These are phyloP conservation scores for Fusarium pseudoanthophilum DNA, from an alignment of 2,329 filamentous ascomycete species.

Conservation along the genomic window DNA sequence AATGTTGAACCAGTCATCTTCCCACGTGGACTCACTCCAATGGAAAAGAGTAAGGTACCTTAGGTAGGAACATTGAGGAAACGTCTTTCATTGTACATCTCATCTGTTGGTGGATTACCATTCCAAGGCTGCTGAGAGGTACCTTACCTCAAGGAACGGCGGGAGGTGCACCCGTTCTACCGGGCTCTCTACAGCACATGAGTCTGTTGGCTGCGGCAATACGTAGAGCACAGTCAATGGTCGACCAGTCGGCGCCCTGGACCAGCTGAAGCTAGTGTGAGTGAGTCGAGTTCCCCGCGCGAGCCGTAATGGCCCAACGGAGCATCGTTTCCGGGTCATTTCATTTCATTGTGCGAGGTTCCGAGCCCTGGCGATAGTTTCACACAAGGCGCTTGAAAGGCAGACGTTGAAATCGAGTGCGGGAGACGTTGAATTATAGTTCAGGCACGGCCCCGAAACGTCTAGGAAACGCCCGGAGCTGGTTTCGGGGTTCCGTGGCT, in stretches of 20 bases:
- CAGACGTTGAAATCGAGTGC: conserved; percentile 10
- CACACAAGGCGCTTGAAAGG: neutral
- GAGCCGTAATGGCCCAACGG: conserved; percentile 9
- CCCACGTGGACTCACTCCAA: conserved; percentile 28
- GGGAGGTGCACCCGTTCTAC: neutral
- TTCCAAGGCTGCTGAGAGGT: neutral
- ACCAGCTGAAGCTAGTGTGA: conserved; percentile 14
- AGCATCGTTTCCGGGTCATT: conserved; percentile 9
- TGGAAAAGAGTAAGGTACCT: neutral
- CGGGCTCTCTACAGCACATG: neutral
- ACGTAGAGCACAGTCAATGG: neutral
- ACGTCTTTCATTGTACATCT: neutral
- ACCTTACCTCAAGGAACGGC: neutral
- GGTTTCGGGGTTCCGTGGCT: conserved; percentile 11
- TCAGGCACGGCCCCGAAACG: conserved; percentile 18
- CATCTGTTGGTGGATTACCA: neutral
- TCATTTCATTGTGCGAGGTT: neutral
- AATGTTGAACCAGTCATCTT: conserved; percentile 12
- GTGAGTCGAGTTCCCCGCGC: conserved; percentile 6
- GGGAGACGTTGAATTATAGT: conserved; percentile 38
- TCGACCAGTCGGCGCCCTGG: neutral
- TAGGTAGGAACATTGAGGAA: neutral
- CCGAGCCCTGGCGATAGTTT: neutral
- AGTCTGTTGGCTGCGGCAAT: conserved; percentile 19
- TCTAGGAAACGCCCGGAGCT: conserved; percentile 26